These are phyloP conservation scores for Cinchona pubescens DNA, from an alignment of 257 asterid genomes.

Conservation along the genomic window DNA sequence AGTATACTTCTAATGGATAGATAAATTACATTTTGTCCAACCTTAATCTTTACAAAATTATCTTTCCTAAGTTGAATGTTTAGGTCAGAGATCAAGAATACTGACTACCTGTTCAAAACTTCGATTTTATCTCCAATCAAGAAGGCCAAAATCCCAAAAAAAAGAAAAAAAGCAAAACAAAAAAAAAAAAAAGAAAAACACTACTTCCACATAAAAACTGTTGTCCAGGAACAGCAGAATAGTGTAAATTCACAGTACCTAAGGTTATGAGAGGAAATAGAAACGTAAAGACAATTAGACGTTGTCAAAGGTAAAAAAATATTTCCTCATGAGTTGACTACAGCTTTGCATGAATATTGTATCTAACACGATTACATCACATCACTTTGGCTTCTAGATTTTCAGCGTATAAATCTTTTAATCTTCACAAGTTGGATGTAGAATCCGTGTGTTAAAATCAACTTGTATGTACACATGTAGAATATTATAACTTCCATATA, in stretches of 20 bases:
- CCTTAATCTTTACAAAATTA: neutral
- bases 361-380: neutral
- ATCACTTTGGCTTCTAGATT: neutral
- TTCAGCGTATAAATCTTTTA: neutral
- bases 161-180: neutral
- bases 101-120: neutral
- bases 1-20: neutral
- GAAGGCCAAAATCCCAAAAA: neutral
- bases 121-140: neutral
- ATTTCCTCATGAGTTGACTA: neutral
- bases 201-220: neutral
- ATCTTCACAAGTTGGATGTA: neutral
- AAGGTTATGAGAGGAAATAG: neutral
- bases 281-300: neutral
- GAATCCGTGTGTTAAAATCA: neutral
- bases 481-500: neutral
- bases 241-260: neutral
- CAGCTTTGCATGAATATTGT: neutral
- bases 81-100: neutral
- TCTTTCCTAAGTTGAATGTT: neutral
- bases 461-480: neutral
- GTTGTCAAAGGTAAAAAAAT: neutral
- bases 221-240: neutral
- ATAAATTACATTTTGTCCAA: neutral
- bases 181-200: neutral